Evolutionary conservation across 2,329 filamentous ascomycete genomes (phyloP), one percentile per base, ranked within the genome.

Genomic region (Colletotrichum spinosum): DNA sequence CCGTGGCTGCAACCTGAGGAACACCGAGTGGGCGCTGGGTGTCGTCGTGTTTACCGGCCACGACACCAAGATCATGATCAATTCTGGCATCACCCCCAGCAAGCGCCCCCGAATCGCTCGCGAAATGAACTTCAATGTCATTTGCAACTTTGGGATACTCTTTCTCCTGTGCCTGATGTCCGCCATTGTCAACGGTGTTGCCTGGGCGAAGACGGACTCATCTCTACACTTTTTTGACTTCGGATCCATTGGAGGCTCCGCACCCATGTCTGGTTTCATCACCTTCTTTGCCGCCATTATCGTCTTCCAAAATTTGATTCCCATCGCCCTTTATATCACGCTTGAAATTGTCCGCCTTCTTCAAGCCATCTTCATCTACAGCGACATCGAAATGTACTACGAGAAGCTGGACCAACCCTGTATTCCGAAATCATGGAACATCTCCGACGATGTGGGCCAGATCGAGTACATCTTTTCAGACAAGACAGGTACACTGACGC

Each of bases 1-100:
- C 49, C 92, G 96, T 83, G 96, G 96, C 60, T 97, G 94, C 79
- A 97, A 94, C 71, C 80, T 99, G 53, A 89, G 94, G 69, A 99
- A 98, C 77, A 99, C 96, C 0, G 94, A 98, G 74, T 99, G 96
- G 96, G 86, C 94, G 58, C 86, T 99, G 6, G 96, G 94, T 57
- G 87, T 99, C 3, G 95, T 98, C 54, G 84, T 97, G 15, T 99
- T 97, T 79, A 98, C 96, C 12, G 96, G 96, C 39, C 90, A 94
- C 74, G 95, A 99, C 76, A 97, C 95, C 39, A 99, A 98, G 81
- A 98, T 97, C 76, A 99, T 99, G 96, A 92, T 97, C 82, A 99
- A 99, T 76, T 92, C 96, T 35, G 96, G 96, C 66, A 91, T 95
- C 68, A 99, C 96, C 2, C 96, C 97, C 11, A 97, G 89, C 76